Percentiles rank a stretch among this genome's conserved stretches.
These are phyloP conservation scores for Pichia sp. DNA, from an alignment of 1,139 yeast species.

Conservation along the genomic window DNA sequence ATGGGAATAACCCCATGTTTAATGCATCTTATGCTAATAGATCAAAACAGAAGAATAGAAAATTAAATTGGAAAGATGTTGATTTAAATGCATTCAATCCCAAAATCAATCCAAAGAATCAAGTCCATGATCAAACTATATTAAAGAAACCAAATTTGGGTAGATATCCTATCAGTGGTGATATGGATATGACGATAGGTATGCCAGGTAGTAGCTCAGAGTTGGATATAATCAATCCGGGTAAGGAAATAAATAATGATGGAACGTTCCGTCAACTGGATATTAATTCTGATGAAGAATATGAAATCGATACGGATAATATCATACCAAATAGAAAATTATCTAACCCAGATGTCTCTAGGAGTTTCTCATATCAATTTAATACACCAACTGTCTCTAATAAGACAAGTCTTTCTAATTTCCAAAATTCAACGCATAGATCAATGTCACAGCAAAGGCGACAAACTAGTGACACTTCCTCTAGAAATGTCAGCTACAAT, in stretches of 20 bases:
- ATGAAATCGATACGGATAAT: slow-evolving; percentile 4
- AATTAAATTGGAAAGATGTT: slow-evolving; percentile 36
- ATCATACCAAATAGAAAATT: slow-evolving; percentile 2
- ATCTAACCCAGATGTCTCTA: slow-evolving; percentile 11
- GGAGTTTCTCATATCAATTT: slow-evolving; percentile 16
- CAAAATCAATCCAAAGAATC: slow-evolving; percentile 17
- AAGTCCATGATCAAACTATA: slow-evolving; percentile 25
- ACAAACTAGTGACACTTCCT: slow-evolving; percentile 11
- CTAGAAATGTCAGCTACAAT: slow-evolving; percentile 14
- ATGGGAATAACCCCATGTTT: slow-evolving; percentile 27
- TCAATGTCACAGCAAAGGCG: slow-evolving; percentile 18
- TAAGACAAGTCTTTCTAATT: slow-evolving; percentile 19
- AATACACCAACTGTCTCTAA: slow-evolving; percentile 27
- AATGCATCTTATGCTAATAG: slow-evolving; percentile 29
- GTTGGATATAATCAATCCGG: background rate
- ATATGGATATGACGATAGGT: background rate
- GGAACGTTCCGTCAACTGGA: background rate
- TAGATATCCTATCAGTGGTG: slow-evolving; percentile 3
- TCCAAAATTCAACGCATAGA: slow-evolving; percentile 13
- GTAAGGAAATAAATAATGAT: background rate
- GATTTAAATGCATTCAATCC: slow-evolving; percentile 32
- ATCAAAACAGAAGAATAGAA: slow-evolving; percentile 27
- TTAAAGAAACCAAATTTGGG: slow-evolving; percentile 19
- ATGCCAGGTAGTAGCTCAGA: background rate
- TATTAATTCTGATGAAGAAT: slow-evolving; percentile 7